Conservation (phyloP, 805 yeast species). For the Saccharomycopsis schoenii region DNA sequence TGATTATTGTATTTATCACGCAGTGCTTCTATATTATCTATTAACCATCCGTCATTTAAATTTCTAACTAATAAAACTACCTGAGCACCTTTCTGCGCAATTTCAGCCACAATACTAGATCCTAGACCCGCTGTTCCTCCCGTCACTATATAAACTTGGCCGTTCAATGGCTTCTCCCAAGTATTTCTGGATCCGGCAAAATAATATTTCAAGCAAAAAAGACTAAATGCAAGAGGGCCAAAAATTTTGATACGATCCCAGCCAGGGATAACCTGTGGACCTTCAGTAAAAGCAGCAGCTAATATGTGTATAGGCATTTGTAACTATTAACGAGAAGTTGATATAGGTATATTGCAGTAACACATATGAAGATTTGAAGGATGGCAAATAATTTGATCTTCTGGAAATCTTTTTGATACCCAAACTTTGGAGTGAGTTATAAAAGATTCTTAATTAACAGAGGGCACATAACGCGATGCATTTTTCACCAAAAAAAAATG, state of each 20-base stretch:
- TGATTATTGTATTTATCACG: constrained; percentile 60
- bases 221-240: constrained; percentile 43
- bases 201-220: constrained; percentile 54
- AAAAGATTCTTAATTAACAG: neutral
- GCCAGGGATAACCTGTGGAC: constrained; percentile 68
- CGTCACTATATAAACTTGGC: constrained; percentile 70
- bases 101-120: constrained; percentile 57
- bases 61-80: constrained; percentile 61
- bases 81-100: constrained; percentile 83
- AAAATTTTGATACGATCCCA: constrained; percentile 48
- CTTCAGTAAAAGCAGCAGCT: constrained; percentile 59
- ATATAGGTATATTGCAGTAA: neutral
- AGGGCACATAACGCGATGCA: constrained; percentile 1
- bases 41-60: constrained; percentile 59
- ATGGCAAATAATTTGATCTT: neutral
- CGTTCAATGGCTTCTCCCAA: constrained; percentile 91
- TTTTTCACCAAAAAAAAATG: neutral
- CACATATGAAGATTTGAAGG: neutral
- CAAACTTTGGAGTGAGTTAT: neutral
- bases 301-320: constrained; percentile 80
- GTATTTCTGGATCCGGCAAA: constrained; percentile 74
- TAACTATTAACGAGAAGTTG: neutral
- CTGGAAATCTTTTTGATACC: neutral
- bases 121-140: constrained; percentile 97
- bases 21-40: constrained; percentile 71